Conservation (phyloP, 1,284 basidiomycete genomes). For the Pseudozyma pruni region DNA sequence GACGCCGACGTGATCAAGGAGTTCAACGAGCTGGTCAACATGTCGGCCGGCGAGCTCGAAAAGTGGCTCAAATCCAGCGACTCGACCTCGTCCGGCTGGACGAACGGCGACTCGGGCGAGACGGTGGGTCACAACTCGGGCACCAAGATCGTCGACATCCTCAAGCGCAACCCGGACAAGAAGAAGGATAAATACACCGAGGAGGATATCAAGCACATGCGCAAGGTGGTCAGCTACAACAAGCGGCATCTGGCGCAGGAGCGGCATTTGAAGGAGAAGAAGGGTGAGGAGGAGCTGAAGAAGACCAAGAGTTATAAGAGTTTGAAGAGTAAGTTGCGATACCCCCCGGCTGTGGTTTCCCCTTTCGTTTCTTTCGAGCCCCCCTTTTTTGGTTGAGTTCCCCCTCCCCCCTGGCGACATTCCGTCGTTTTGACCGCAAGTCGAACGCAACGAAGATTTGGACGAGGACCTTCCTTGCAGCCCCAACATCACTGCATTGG, state of each 20-base stretch:
- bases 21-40: slow-evolving; percentile 66
- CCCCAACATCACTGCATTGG: slow-evolving; percentile 6
- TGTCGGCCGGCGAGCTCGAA: slow-evolving; percentile 60
- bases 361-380: slow-evolving; percentile 12
- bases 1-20: slow-evolving; percentile 57
- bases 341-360: background rate
- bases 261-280: slow-evolving; percentile 54
- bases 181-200: slow-evolving; percentile 61
- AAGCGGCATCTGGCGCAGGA: slow-evolving; percentile 66
- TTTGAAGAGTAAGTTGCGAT: slow-evolving; percentile 49
- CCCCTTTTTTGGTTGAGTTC: slow-evolving; percentile 7
- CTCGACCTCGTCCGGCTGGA: slow-evolving; percentile 53
- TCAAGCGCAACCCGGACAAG: slow-evolving; percentile 65
- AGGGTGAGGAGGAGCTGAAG: slow-evolving; percentile 52
- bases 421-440: no score
- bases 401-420: background rate
- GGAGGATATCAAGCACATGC: slow-evolving; percentile 66
- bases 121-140: slow-evolving; percentile 61
- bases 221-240: slow-evolving; percentile 66
- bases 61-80: slow-evolving; percentile 64
- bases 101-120: slow-evolving; percentile 54
- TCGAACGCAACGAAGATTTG: background rate
- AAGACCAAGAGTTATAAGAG: slow-evolving; percentile 58
- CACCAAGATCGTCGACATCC: slow-evolving; percentile 62
- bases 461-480: slow-evolving; percentile 5